These are phyloP conservation scores for Panicum miliaceum DNA, from an alignment of 176 grass and related monocot species.

Conservation along the genomic window DNA sequence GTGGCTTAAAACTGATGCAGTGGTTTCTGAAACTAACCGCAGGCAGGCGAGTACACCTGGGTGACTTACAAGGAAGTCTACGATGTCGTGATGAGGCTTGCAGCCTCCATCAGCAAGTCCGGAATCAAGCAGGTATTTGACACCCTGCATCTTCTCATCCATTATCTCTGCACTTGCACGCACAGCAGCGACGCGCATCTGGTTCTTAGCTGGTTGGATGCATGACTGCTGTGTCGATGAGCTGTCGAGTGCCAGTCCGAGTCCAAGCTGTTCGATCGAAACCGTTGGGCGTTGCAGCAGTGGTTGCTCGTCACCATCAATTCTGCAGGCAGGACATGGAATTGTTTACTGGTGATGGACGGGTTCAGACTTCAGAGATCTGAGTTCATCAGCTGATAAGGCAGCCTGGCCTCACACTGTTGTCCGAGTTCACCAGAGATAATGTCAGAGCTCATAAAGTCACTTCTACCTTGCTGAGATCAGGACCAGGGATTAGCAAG, in stretches of 20 bases:
- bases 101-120: conserved; percentile 59
- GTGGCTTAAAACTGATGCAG: too few relatives aligned
- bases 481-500: background rate
- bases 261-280: background rate
- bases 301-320: background rate
- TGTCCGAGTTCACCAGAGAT: background rate
- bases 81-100: conserved; percentile 62
- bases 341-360: background rate
- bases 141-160: background rate
- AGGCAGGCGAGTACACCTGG: conserved; percentile 81
- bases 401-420: background rate
- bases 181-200: background rate
- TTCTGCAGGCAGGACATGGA: background rate
- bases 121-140: conserved; percentile 69
- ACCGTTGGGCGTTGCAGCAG: background rate
- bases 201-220: background rate
- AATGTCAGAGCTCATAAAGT: background rate
- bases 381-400: background rate
- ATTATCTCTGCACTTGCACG: background rate
- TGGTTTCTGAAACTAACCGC: background rate
- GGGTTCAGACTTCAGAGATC: background rate
- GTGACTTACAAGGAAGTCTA: conserved; percentile 73
- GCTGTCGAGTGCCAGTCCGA: background rate
- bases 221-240: background rate
- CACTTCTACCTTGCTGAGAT: background rate